These are phyloP conservation scores for Hordeum marinum DNA, from an alignment of 176 grass and related monocot species.

Conservation along the genomic window DNA sequence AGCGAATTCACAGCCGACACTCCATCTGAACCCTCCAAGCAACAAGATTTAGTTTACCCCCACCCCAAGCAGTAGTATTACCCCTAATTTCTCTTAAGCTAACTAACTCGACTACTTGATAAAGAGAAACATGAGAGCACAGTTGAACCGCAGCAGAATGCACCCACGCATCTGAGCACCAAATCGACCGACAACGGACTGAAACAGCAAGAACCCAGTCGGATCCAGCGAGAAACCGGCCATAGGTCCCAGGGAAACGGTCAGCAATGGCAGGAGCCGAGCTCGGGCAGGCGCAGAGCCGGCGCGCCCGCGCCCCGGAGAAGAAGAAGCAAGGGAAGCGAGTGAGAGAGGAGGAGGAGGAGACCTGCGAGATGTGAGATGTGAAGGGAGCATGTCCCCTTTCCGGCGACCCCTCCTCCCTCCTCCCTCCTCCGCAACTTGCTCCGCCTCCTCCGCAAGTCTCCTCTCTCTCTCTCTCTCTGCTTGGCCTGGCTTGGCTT, in stretches of 20 bases:
- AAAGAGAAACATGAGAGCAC: background rate
- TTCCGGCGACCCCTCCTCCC: conserved; percentile 19
- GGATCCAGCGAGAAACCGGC: conserved; percentile 30
- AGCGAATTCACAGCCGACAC: too few relatives aligned
- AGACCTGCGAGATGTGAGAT: conserved; percentile 39
- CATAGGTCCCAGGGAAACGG: background rate
- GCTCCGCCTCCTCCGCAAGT: conserved; percentile 18
- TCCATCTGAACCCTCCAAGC: background rate
- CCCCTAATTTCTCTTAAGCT: background rate
- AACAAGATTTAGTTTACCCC: background rate
- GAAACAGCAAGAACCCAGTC: background rate
- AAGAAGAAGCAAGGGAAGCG: background rate
- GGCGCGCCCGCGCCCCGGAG: background rate
- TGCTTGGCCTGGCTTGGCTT: background rate
- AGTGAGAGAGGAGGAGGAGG: conserved; percentile 6
- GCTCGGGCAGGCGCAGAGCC: background rate
- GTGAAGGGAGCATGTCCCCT: conserved; percentile 58
- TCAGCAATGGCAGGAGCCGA: background rate
- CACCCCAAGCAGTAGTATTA: background rate
- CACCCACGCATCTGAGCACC: conserved; percentile 14
- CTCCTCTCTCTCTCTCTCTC: background rate
- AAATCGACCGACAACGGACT: background rate
- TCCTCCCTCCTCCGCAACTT: conserved; percentile 27
- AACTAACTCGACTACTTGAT: background rate
- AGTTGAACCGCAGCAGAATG: conserved; percentile 16